phyloP scores from a whole-genome alignment of 148 eudicot species.

The Gaultheria prostrata region DNA sequence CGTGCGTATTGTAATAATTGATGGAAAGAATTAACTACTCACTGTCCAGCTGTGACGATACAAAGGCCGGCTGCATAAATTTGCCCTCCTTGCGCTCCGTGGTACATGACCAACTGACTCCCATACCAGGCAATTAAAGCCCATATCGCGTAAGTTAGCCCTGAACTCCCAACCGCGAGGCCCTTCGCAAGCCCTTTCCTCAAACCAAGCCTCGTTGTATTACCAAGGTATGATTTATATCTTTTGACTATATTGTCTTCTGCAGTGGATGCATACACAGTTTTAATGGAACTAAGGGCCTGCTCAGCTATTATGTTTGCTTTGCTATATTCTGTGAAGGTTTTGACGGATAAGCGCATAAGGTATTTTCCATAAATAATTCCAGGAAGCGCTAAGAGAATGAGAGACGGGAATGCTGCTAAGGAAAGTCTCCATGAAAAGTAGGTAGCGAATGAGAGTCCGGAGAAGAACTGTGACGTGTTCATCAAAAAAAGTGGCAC shows the following conservation, averaged over 20 bases:
- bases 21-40: slow-evolving; percentile 25
- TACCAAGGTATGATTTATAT: slow-evolving; percentile 53
- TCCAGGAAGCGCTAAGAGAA: slow-evolving; percentile 78
- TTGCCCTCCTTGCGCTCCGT: slow-evolving; percentile 81
- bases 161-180: slow-evolving; percentile 81
- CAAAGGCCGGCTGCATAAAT: slow-evolving; percentile 78
- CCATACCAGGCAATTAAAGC: slow-evolving; percentile 98
- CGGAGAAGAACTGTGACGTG: slow-evolving; percentile 76
- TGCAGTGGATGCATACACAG: slow-evolving; percentile 84
- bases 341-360: slow-evolving; percentile 43
- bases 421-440: slow-evolving; percentile 85
- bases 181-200: slow-evolving; percentile 89
- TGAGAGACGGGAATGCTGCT: slow-evolving; percentile 73
- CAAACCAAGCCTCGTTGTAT: slow-evolving; percentile 64
- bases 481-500: slow-evolving; percentile 87
- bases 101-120: slow-evolving; percentile 68
- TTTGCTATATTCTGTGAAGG: slow-evolving; percentile 62
- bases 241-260: slow-evolving; percentile 61
- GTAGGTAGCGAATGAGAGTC: slow-evolving; percentile 67
- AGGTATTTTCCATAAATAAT: slow-evolving; percentile 77
- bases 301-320: slow-evolving; percentile 67
- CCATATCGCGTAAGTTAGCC: slow-evolving; percentile 83
- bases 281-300: slow-evolving; percentile 78
- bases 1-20: neutral
- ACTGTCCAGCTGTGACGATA: slow-evolving; percentile 86